phyloP scores from a whole-genome alignment of 1,139 yeast genomes.

The Kazachstania sp. region DNA sequence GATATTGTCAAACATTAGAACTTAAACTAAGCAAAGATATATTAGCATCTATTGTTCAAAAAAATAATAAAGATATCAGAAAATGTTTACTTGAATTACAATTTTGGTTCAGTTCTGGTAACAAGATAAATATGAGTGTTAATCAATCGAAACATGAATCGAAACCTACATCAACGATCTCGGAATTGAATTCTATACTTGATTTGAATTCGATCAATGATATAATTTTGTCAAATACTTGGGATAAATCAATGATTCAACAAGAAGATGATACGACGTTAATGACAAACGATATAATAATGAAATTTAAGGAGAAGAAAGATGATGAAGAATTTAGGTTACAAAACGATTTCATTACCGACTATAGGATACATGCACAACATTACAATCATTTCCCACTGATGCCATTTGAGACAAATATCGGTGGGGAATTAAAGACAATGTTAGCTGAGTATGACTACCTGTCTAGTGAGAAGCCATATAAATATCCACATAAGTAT shows the following conservation, averaged over 20 bases:
- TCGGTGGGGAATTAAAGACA: slow-evolving; percentile 28
- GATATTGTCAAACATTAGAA: slow-evolving; percentile 35
- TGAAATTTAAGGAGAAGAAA: slow-evolving; percentile 30
- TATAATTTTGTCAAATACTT: slow-evolving; percentile 26
- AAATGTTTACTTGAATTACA: slow-evolving; percentile 49
- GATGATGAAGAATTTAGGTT: slow-evolving; percentile 26
- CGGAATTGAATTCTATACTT: slow-evolving; percentile 7
- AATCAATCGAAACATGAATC: background rate
- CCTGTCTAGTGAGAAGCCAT: background rate
- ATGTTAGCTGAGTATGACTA: background rate
- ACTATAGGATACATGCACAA: slow-evolving; percentile 20
- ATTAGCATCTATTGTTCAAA: slow-evolving; percentile 33
- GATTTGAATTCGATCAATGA: slow-evolving; percentile 39
- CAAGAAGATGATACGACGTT: slow-evolving; percentile 37
- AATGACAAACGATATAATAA: slow-evolving; percentile 32
- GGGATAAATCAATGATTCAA: slow-evolving; percentile 34
- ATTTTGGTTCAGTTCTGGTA: slow-evolving; percentile 33
- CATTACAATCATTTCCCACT: slow-evolving; percentile 23
- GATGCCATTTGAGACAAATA: slow-evolving; percentile 34
- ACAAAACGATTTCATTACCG: slow-evolving; percentile 23
- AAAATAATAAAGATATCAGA: slow-evolving; percentile 44
- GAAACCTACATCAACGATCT: background rate
- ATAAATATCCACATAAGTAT: slow-evolving; percentile 3
- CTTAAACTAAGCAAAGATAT: slow-evolving; percentile 33
- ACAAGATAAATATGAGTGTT: background rate